A percentile compares a stretch with the other conserved stretches of the same genome.
phyloP scores from a whole-genome alignment of 2,329 filamentous ascomycete genomes.

The Colletotrichum lindemuthianum region DNA sequence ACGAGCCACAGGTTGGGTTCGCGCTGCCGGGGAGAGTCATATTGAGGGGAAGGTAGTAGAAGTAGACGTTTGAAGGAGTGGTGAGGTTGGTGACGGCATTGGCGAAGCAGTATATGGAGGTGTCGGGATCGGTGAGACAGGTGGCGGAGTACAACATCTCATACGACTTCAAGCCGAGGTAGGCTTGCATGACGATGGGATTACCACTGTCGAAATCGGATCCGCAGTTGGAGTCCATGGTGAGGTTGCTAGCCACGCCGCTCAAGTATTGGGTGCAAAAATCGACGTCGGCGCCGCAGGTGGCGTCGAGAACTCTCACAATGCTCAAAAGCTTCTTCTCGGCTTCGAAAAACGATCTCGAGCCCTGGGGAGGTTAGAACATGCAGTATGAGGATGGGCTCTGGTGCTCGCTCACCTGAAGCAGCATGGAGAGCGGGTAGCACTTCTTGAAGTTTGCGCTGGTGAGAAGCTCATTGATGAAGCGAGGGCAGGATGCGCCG shows the following conservation, averaged over 20 bases:
- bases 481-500: conserved; percentile 67
- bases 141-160: conserved; percentile 80
- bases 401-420: conserved; percentile 73
- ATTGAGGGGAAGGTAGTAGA: conserved; percentile 89
- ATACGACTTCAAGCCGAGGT: conserved; percentile 81
- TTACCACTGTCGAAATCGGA: conserved; percentile 75
- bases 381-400: background rate
- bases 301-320: conserved; percentile 80
- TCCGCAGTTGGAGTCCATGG: conserved; percentile 71
- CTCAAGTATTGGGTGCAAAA: conserved; percentile 74
- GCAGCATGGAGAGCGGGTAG: conserved; percentile 84
- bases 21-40: conserved; percentile 72
- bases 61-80: conserved; percentile 76
- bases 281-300: conserved; percentile 75
- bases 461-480: conserved; percentile 74
- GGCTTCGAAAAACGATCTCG: conserved; percentile 83
- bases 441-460: conserved; percentile 77
- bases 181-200: conserved; percentile 77
- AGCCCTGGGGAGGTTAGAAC: conserved; percentile 67
- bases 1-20: conserved; percentile 79
- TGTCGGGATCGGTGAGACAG: conserved; percentile 76
- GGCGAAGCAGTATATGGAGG: conserved; percentile 81
- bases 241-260: conserved; percentile 72
- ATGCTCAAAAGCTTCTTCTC: conserved; percentile 76
- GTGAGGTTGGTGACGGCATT: conserved; percentile 82